Evolutionary conservation across 73 alveolate genomes (phyloP).

Genomic region (Strombidium stylifer): DNA sequence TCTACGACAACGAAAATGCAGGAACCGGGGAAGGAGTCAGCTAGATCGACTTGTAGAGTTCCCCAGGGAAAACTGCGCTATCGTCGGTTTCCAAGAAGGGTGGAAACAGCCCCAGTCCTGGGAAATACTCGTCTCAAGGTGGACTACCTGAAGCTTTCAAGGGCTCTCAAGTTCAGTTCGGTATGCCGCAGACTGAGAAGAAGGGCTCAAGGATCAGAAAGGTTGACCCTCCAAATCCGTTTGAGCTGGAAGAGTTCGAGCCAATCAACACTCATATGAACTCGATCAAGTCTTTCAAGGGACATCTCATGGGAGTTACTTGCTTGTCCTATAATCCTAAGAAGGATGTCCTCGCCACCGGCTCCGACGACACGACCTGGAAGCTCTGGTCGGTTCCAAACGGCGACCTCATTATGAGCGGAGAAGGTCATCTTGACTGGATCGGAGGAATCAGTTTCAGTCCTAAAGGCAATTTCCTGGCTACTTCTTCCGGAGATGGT

Average conservation of each 20-base stretch:
- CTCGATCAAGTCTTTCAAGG: constrained; percentile 86
- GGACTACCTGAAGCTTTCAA: too few relatives aligned
- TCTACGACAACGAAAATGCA: constrained; percentile 56
- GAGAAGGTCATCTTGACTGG: constrained; percentile 99
- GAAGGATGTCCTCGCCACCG: constrained; percentile 97
- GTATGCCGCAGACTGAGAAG: too few relatives aligned
- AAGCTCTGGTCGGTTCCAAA: constrained; percentile 96
- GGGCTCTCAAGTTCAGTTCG: too few relatives aligned
- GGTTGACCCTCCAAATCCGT: constrained; percentile 67
- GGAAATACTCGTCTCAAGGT: too few relatives aligned
- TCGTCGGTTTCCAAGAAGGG: too few relatives aligned
- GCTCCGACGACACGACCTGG: constrained; percentile 99
- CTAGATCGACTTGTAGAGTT: too few relatives aligned
- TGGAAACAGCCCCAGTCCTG: too few relatives aligned
- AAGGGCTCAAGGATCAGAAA: too few relatives aligned
- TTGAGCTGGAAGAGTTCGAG: constrained; percentile 45
- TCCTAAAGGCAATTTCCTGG: constrained; percentile 96
- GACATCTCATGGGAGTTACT: constrained; percentile 97
- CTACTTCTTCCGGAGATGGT: constrained; percentile 98
- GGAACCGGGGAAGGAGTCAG: constrained; percentile 26
- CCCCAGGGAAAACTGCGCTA: too few relatives aligned
- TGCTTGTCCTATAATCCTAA: constrained; percentile 91
- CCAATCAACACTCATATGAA: constrained; percentile 70
- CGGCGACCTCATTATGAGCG: constrained; percentile 98
- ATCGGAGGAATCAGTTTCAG: constrained; percentile 97